Evolutionary conservation across 2,329 filamentous ascomycete species (phyloP).

Genomic region (Lachnellula cervina): DNA sequence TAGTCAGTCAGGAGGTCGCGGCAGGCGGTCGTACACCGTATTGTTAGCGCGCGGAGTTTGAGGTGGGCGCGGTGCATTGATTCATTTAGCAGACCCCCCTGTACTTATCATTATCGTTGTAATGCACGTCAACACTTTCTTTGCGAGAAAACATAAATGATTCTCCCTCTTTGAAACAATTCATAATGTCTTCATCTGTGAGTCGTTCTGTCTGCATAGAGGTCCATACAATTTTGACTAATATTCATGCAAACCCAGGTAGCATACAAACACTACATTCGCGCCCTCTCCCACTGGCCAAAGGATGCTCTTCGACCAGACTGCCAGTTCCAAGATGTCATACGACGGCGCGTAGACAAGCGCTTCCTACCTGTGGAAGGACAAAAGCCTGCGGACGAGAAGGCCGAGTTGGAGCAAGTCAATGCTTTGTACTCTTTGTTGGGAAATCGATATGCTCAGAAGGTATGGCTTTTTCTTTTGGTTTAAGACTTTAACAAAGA

Average conservation of each 20-base stretch:
- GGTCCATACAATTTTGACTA: neutral
- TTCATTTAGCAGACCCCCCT: neutral
- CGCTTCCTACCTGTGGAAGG: conserved; percentile 16
- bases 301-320: conserved; percentile 59
- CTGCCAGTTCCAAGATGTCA: conserved; percentile 55
- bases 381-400: conserved; percentile 33
- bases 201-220: conserved; percentile 3
- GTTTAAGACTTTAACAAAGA: too few species aligned
- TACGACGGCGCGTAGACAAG: conserved; percentile 42
- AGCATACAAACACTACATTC: conserved; percentile 44
- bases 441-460: conserved; percentile 53
- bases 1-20: neutral
- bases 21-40: neutral
- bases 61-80: neutral
- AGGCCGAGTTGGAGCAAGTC: conserved; percentile 50
- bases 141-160: neutral
- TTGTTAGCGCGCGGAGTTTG: neutral
- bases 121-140: neutral
- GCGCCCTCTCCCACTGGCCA: conserved; percentile 55
- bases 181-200: conserved; percentile 31
- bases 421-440: conserved; percentile 56
- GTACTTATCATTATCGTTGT: neutral
- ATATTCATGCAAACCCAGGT: conserved; percentile 30
- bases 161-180: neutral
- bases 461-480: conserved; percentile 35